Conservation (phyloP, 768 basidiomycete species). For the Suillus subluteus region DNA sequence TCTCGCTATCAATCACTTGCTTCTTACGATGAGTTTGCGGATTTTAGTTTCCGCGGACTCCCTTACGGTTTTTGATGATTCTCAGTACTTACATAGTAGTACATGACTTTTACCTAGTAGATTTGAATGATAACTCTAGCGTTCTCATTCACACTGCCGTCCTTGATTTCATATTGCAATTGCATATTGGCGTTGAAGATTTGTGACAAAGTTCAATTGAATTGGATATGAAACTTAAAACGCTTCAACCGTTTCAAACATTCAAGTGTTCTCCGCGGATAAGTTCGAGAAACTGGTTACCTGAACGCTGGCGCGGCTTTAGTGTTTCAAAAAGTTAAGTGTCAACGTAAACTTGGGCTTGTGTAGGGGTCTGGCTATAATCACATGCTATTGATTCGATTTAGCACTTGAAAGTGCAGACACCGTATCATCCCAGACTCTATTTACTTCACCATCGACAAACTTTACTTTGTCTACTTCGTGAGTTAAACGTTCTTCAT, state of each 20-base stretch:
- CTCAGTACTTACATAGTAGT: slow-evolving; percentile 12
- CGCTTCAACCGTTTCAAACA: background rate
- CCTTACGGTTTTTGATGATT: slow-evolving; percentile 24
- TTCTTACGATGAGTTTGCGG: slow-evolving; percentile 18
- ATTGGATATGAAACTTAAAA: background rate
- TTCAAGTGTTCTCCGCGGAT: background rate
- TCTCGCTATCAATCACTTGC: background rate
- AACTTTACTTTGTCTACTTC: background rate
- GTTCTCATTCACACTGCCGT: background rate
- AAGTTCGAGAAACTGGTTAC: background rate
- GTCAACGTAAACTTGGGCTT: background rate
- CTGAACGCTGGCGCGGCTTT: background rate
- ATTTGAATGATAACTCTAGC: slow-evolving; percentile 26
- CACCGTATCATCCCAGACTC: background rate
- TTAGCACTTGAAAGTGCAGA: background rate
- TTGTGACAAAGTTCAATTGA: background rate
- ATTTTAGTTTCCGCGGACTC: slow-evolving; percentile 37
- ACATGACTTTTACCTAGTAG: slow-evolving; percentile 16
- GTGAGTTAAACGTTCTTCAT: background rate
- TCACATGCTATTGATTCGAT: background rate
- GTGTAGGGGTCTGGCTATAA: background rate
- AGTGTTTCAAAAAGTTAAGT: background rate
- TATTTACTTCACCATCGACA: background rate
- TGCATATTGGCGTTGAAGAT: background rate
- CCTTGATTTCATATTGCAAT: background rate